Conservation (phyloP, 2,329 filamentous ascomycete genomes). For the Monosporascus sp. region DNA sequence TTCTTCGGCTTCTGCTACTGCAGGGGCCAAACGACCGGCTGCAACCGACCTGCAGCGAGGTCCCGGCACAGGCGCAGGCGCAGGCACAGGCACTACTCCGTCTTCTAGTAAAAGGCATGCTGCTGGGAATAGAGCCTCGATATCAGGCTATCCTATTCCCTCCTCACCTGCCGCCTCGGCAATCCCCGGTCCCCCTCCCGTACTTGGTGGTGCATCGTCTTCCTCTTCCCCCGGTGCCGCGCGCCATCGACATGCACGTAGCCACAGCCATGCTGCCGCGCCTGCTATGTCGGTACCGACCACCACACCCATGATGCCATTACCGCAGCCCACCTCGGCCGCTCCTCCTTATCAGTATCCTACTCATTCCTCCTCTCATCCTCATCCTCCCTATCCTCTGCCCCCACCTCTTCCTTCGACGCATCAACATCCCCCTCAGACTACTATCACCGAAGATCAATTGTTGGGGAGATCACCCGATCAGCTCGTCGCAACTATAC, state of each 20-base stretch:
- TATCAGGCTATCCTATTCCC: slow-evolving; percentile 7
- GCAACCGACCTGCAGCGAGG: slow-evolving; percentile 30
- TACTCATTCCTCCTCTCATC: not conserved
- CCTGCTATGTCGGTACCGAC: not conserved
- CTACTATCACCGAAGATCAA: slow-evolving; percentile 27
- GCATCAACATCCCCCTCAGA: slow-evolving; percentile 16
- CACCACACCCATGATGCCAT: slow-evolving; percentile 1
- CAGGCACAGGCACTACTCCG: slow-evolving; percentile 16
- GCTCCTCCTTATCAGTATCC: not conserved
- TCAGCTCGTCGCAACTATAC: slow-evolving; percentile 30
- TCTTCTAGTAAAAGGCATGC: slow-evolving; percentile 25
- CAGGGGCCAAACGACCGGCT: slow-evolving; percentile 28
- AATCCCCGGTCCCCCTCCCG: slow-evolving; percentile 4
- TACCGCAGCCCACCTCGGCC: slow-evolving; percentile 1
- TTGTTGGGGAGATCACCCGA: slow-evolving; percentile 27
- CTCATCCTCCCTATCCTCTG: slow-evolving; percentile 7
- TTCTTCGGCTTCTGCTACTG: slow-evolving; percentile 4
- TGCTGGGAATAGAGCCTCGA: slow-evolving; percentile 11
- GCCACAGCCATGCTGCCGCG: slow-evolving; percentile 1
- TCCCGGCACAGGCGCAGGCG: slow-evolving; percentile 22
- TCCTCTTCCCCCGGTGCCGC: slow-evolving; percentile 5
- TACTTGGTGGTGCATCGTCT: not conserved
- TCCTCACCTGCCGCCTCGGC: not conserved
- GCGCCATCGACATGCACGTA: slow-evolving; percentile 1
- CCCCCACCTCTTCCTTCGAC: slow-evolving; percentile 14